Conservation (phyloP, 2,329 filamentous ascomycete species). For the Celoporthe dispersa region DNA sequence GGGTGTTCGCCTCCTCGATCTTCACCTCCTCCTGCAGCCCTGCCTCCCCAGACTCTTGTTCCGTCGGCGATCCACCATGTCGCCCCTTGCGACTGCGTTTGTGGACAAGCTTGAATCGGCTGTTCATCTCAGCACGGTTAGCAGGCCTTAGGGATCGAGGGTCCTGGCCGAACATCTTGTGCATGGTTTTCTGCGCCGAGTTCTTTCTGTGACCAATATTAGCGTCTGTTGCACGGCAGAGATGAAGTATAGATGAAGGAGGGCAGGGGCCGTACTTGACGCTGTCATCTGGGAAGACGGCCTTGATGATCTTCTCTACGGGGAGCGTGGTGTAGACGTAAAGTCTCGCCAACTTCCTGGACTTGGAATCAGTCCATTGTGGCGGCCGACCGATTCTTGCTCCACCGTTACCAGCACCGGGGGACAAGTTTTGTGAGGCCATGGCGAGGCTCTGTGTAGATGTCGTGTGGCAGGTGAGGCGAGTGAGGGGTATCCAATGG, state of each 20-base stretch:
- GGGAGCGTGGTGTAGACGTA: slow-evolving; percentile 61
- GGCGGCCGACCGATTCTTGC: slow-evolving; percentile 55
- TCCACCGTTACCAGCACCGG: slow-evolving; percentile 22
- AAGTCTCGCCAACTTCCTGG: slow-evolving; percentile 58
- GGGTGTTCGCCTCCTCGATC: slow-evolving; percentile 23
- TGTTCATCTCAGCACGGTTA: slow-evolving; percentile 54
- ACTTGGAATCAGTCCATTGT: slow-evolving; percentile 58
- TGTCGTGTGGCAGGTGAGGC: slow-evolving; percentile 10
- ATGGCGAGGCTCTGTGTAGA: slow-evolving; percentile 24
- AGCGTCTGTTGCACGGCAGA: slow-evolving; percentile 20
- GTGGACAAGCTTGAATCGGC: slow-evolving; percentile 50
- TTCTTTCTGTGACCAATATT: slow-evolving; percentile 49
- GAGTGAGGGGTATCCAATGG: background rate
- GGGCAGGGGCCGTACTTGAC: slow-evolving; percentile 42
- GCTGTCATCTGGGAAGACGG: slow-evolving; percentile 45
- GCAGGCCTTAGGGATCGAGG: slow-evolving; percentile 61
- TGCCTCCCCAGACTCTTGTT: slow-evolving; percentile 24
- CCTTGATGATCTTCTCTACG: slow-evolving; percentile 56
- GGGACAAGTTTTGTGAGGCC: slow-evolving; percentile 14
- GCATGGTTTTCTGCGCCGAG: slow-evolving; percentile 63
- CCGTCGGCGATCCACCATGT: slow-evolving; percentile 23
- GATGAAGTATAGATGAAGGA: background rate
- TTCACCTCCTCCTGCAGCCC: slow-evolving; percentile 9
- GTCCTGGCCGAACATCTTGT: slow-evolving; percentile 60
- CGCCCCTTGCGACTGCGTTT: slow-evolving; percentile 37